A percentile compares a stretch with the other conserved stretches of the same genome.
These are phyloP conservation scores for Schizochytrium sp. DNA, from an alignment of 108 stramenopile genomes.

Conservation along the genomic window DNA sequence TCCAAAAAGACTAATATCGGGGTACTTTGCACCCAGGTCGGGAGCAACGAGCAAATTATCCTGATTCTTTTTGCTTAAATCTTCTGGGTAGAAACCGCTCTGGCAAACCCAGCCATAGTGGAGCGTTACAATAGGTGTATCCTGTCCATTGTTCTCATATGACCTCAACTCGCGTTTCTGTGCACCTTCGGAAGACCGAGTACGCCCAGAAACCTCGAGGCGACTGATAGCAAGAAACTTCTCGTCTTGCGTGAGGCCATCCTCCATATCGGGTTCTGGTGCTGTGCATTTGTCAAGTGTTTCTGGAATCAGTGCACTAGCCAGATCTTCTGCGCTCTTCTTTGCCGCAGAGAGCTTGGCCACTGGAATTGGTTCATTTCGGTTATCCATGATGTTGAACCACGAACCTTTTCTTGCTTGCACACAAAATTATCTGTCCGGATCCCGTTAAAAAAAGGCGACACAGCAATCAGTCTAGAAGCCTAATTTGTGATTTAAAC, in stretches of 20 bases:
- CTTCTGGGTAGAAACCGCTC: conserved; percentile 55
- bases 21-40: conserved; percentile 48
- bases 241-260: conserved; percentile 47
- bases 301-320: not conserved
- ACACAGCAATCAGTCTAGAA: not conserved
- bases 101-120: conserved; percentile 53
- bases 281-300: conserved; percentile 57
- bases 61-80: conserved; percentile 54
- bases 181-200: conserved; percentile 13
- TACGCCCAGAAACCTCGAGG: conserved; percentile 48
- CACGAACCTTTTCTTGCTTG: not conserved
- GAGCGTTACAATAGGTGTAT: not conserved
- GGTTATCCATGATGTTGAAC: conserved; percentile 29
- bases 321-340: conserved; percentile 45
- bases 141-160: not conserved
- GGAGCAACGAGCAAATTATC: conserved; percentile 50
- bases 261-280: conserved; percentile 56
- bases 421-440: not conserved
- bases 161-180: not conserved
- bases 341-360: conserved; percentile 44
- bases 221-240: conserved; percentile 47
- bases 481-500: too few species aligned
- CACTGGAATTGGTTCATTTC: conserved; percentile 18
- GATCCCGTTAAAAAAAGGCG: not conserved
- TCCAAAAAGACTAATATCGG: conserved; percentile 58